Evolutionary conservation across 164 flowering plant species (phyloP).

Genomic region (Magnolia changhungtana): DNA sequence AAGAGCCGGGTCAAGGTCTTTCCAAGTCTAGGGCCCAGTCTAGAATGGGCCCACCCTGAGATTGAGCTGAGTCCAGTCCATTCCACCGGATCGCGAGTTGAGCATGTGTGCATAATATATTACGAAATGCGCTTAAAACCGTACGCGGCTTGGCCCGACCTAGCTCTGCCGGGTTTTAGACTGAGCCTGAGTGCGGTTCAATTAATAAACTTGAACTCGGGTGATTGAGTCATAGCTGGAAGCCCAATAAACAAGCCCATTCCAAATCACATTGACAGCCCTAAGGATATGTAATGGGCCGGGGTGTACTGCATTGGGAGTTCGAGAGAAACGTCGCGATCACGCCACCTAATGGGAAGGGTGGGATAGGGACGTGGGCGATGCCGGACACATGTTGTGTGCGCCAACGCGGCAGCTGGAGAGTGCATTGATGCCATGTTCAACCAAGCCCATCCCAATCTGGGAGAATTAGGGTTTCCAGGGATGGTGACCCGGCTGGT

Average conservation of each 20-base stretch:
- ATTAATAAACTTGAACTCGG: too few species aligned
- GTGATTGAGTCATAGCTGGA: too few species aligned
- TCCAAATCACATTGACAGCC: background rate
- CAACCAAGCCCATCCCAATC: background rate
- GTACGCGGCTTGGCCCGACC: too few species aligned
- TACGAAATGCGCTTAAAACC: too few species aligned
- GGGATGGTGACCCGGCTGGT: background rate
- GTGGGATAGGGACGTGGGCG: conserved; percentile 6
- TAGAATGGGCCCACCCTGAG: too few species aligned
- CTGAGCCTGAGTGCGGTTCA: too few species aligned
- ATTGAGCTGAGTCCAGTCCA: too few species aligned
- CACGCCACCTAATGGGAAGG: conserved; percentile 12
- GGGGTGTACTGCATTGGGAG: conserved; percentile 7
- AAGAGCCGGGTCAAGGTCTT: too few species aligned
- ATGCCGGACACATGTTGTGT: background rate
- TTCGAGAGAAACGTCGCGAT: conserved; percentile 7
- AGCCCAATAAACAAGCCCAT: background rate
- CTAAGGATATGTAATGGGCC: background rate
- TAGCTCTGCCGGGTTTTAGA: too few species aligned
- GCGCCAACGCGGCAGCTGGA: conserved; percentile 9
- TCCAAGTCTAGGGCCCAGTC: too few species aligned
- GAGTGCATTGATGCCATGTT: conserved; percentile 4
- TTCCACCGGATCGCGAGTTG: too few species aligned
- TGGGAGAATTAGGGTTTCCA: conserved; percentile 6
- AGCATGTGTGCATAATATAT: too few species aligned